Conservation (phyloP, 2,329 filamentous ascomycete species). For the Capronia epimyces region DNA sequence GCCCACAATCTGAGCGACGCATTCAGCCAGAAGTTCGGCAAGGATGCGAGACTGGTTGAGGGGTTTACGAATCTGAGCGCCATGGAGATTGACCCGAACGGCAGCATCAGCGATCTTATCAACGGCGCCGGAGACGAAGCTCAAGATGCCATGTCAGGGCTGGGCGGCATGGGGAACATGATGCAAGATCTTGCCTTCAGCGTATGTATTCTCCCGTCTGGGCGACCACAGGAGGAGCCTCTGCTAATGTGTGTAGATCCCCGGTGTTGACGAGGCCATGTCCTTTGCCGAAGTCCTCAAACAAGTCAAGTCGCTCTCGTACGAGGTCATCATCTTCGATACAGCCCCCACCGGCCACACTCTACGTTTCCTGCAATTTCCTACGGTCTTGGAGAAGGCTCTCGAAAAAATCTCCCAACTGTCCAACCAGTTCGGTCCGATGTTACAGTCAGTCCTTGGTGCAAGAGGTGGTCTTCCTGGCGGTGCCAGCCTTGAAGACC, state of each 20-base stretch:
- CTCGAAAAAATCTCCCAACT: conserved; percentile 95
- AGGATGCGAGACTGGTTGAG: conserved; percentile 87
- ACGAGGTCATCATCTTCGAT: conserved; percentile 99
- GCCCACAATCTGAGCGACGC: conserved; percentile 97
- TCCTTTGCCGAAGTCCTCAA: conserved; percentile 98
- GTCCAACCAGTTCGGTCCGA: conserved; percentile 87
- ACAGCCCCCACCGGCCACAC: conserved; percentile 97
- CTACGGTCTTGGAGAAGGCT: conserved; percentile 94
- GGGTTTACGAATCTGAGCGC: conserved; percentile 91
- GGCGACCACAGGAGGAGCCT: too few species aligned
- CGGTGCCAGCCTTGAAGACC: conserved; percentile 85
- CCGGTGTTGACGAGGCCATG: conserved; percentile 98
- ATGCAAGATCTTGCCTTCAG: conserved; percentile 98
- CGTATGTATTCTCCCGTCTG: conserved; percentile 44
- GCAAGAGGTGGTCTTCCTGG: conserved; percentile 72
- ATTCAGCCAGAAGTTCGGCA: conserved; percentile 98
- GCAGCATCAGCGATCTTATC: conserved; percentile 91
- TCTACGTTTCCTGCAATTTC: conserved; percentile 96
- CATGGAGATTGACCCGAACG: conserved; percentile 99
- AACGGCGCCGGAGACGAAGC: conserved; percentile 68
- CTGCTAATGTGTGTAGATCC: conserved; percentile 59
- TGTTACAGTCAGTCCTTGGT: conserved; percentile 89
- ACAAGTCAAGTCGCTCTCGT: conserved; percentile 97
- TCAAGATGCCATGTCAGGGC: conserved; percentile 63
- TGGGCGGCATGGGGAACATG: conserved; percentile 77